A percentile compares a stretch with the other conserved stretches of the same genome.
Evolutionary conservation across 345 rosid genomes (phyloP).

Genomic region (Hevea brasiliensis): DNA sequence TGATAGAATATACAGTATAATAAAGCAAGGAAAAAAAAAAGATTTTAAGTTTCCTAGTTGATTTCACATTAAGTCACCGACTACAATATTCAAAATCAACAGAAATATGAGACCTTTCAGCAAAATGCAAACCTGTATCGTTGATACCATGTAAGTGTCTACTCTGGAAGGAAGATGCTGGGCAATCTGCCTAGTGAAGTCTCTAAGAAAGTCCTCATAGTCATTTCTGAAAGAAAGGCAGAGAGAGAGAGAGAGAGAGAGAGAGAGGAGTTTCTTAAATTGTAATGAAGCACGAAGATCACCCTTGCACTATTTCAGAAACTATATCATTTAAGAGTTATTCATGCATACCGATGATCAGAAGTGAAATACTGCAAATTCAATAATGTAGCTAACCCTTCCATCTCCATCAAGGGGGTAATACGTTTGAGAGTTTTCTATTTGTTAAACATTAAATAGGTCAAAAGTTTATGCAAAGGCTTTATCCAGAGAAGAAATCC

Average conservation of each 20-base stretch:
- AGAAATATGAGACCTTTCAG: background rate
- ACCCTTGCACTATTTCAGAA: background rate
- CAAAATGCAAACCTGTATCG: constrained; percentile 64
- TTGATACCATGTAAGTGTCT: constrained; percentile 72
- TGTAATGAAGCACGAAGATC: constrained; percentile 12
- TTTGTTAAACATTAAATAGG: constrained; percentile 22
- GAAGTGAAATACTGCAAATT: constrained; percentile 60
- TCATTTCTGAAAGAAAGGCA: constrained; percentile 50
- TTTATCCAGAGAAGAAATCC: constrained; percentile 16
- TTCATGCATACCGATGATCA: constrained; percentile 62
- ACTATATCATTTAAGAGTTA: constrained; percentile 8
- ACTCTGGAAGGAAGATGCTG: constrained; percentile 67
- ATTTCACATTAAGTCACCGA: background rate
- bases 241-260: constrained; percentile 21
- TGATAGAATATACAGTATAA: background rate
- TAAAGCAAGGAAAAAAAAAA: background rate
- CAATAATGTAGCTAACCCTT: constrained; percentile 50
- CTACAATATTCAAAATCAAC: background rate
- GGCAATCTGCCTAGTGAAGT: constrained; percentile 58
- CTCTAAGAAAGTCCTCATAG: constrained; percentile 80
- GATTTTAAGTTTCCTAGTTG: background rate
- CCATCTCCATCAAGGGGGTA: constrained; percentile 64
- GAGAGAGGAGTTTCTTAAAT: background rate
- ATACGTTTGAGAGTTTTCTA: constrained; percentile 72
- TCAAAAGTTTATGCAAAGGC: constrained; percentile 12